Evolutionary conservation across 805 yeast genomes (phyloP).

Genomic region (Saccharomycopsis selenospora): DNA sequence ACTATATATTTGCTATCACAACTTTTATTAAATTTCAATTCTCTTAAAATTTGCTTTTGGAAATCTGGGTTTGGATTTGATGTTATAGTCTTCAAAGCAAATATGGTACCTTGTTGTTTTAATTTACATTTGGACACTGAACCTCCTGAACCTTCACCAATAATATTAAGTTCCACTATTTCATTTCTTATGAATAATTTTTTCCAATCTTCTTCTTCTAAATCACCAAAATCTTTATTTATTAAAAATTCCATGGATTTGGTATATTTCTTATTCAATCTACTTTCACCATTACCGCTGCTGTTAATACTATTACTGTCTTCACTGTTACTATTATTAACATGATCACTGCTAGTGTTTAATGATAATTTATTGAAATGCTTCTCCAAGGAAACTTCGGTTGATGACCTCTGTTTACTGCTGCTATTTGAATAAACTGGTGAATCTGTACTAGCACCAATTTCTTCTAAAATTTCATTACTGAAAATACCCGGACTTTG

Average conservation of each 20-base stretch:
- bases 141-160: constrained; percentile 97
- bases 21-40: constrained; percentile 76
- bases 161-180: constrained; percentile 57
- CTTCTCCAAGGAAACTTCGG: neutral
- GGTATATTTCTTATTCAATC: constrained; percentile 9
- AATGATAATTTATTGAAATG: constrained; percentile 6
- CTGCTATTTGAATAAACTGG: constrained; percentile 1
- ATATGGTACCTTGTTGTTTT: constrained; percentile 49
- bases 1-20: constrained; percentile 84
- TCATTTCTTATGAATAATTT: constrained; percentile 41
- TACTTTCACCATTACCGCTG: no score
- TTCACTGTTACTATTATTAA: neutral
- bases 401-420: neutral
- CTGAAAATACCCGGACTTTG: constrained; percentile 21
- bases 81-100: constrained; percentile 65
- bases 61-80: constrained; percentile 65
- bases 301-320: neutral
- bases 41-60: constrained; percentile 86
- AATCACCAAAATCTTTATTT: constrained; percentile 39
- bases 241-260: constrained; percentile 19
- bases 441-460: constrained; percentile 9
- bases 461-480: constrained; percentile 18
- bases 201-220: constrained; percentile 75
- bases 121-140: constrained; percentile 75
- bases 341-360: constrained; percentile 1